A percentile compares a stretch with the other conserved stretches of the same genome.
These are phyloP conservation scores for Kwoniella pini DNA, from an alignment of 768 basidiomycete genomes.

Conservation along the genomic window DNA sequence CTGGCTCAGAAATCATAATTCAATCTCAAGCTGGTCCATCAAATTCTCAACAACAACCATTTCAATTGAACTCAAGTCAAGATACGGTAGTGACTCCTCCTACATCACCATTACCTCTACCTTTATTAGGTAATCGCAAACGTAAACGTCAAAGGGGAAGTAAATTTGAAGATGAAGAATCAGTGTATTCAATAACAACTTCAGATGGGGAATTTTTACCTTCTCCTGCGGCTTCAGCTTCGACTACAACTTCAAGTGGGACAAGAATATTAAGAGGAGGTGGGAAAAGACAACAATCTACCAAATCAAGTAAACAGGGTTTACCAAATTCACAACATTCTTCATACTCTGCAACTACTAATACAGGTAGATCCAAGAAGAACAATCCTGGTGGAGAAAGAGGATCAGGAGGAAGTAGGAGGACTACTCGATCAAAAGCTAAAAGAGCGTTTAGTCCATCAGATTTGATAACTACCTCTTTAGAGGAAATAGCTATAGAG, in stretches of 20 bases:
- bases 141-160: constrained; percentile 7
- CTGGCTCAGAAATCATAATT: background rate
- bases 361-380: background rate
- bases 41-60: background rate
- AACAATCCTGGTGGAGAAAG: too few species aligned
- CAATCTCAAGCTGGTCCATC: constrained; percentile 5
- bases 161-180: background rate
- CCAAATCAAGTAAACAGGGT: background rate
- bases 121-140: background rate
- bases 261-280: constrained; percentile 5
- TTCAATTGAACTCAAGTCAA: background rate
- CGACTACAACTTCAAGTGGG: constrained; percentile 1
- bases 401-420: background rate
- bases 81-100: constrained; percentile 8
- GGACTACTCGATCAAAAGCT: constrained; percentile 15
- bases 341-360: background rate
- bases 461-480: constrained; percentile 12
- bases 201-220: constrained; percentile 8
- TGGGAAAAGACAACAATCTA: constrained; percentile 8
- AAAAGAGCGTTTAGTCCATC: constrained; percentile 17
- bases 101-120: constrained; percentile 10
- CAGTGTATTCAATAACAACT: background rate
- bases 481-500: constrained; percentile 20
- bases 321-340: constrained; percentile 1
- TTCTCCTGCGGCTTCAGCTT: constrained; percentile 1